Conservation (phyloP, 352 stramenopile species). For the Globisporangium canariense region DNA sequence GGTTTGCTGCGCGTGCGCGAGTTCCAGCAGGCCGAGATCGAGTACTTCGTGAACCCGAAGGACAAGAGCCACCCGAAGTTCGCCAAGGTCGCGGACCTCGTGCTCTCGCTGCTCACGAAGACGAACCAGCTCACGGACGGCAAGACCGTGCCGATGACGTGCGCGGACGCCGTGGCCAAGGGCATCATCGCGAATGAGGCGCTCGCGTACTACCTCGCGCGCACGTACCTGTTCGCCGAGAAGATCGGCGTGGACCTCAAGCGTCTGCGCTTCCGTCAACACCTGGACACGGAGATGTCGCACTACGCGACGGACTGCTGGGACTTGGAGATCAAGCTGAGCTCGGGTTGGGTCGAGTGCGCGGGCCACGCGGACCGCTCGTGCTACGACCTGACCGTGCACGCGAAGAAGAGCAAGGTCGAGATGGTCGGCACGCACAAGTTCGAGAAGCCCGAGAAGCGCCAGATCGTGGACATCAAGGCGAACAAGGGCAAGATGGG, state of each 20-base stretch:
- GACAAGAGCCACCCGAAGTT: conserved; percentile 99
- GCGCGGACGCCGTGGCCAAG: conserved; percentile 88
- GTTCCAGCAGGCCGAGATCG: conserved; percentile 99
- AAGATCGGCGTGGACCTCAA: conserved; percentile 93
- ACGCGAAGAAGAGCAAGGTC: conserved; percentile 86
- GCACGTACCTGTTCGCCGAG: conserved; percentile 96
- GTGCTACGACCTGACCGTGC: conserved; percentile 96
- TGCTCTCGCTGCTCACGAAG: conserved; percentile 91
- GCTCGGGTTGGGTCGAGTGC: conserved; percentile 98
- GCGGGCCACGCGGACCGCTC: conserved; percentile 98
- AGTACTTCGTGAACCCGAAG: conserved; percentile 98
- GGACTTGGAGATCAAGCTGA: conserved; percentile 98
- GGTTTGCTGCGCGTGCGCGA: conserved; percentile 97
- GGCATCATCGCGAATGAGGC: conserved; percentile 98
- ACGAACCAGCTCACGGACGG: conserved; percentile 96
- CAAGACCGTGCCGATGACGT: conserved; percentile 93
- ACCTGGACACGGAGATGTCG: conserved; percentile 99
- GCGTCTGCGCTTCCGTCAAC: conserved; percentile 97
- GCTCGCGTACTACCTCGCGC: conserved; percentile 98
- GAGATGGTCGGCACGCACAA: conserved; percentile 88
- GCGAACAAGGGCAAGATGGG: conserved; percentile 96
- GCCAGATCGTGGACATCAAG: conserved; percentile 93
- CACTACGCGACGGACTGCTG: conserved; percentile 99
- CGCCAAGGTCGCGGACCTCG: conserved; percentile 75
- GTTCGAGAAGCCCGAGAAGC: conserved; percentile 92